Conservation (phyloP, 2,329 filamentous ascomycete species). For the Colletotrichum cereale region DNA sequence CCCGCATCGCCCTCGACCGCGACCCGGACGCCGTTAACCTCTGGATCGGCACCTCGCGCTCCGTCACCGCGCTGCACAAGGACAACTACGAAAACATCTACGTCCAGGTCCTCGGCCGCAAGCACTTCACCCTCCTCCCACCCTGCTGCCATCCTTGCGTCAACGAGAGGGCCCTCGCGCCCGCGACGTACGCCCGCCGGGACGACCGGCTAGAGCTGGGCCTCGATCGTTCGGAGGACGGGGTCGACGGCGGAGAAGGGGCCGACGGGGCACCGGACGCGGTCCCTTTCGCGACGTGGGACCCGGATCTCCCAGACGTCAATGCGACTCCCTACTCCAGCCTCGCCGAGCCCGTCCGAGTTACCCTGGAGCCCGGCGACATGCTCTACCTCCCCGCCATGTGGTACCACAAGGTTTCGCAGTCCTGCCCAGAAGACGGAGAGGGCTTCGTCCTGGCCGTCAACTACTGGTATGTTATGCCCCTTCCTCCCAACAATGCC, state of each 20-base stretch:
- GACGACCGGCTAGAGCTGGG: conserved; percentile 42
- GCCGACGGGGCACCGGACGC: conserved; percentile 41
- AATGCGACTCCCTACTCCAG: conserved; percentile 69
- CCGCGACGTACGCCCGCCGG: conserved; percentile 69
- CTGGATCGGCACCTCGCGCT: conserved; percentile 82
- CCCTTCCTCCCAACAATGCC: neutral
- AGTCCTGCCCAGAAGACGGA: conserved; percentile 74
- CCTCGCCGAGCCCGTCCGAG: conserved; percentile 71
- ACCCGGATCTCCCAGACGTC: conserved; percentile 70
- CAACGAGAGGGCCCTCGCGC: conserved; percentile 69
- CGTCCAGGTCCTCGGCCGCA: conserved; percentile 78
- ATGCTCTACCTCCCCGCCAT: conserved; percentile 86
- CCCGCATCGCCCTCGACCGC: conserved; percentile 74
- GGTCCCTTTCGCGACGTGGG: conserved; percentile 80
- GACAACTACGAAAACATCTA: conserved; percentile 91
- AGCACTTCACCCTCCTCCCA: conserved; percentile 82
- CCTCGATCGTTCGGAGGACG: conserved; percentile 47
- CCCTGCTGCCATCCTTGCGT: conserved; percentile 77
- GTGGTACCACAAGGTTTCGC: conserved; percentile 86
- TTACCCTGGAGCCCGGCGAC: conserved; percentile 79
- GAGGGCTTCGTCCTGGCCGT: conserved; percentile 83
- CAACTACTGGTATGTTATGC: conserved; percentile 79
- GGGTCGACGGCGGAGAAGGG: conserved; percentile 49
- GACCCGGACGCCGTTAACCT: conserved; percentile 83
- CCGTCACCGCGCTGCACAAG: conserved; percentile 80